phyloP scores from a whole-genome alignment of 176 grass and related monocot species.

The Oryza longistaminata region DNA sequence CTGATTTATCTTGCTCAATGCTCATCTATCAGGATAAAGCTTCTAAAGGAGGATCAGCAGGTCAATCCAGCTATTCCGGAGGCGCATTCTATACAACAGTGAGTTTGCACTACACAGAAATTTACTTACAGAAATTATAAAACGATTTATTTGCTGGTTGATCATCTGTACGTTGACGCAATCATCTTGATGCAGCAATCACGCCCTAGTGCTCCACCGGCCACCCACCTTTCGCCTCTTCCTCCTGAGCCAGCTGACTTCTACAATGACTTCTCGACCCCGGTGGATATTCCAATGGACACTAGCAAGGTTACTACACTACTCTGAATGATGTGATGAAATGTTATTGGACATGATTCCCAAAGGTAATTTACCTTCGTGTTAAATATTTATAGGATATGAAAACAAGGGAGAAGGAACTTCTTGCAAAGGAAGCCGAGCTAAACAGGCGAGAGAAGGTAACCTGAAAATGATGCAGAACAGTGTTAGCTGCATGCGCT shows the following conservation, averaged over 20 bases:
- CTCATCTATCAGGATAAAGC: constrained; percentile 35
- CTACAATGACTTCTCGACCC: constrained; percentile 54
- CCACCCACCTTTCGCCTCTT: constrained; percentile 62
- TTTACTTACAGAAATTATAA: background rate
- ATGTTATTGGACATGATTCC: background rate
- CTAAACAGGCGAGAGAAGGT: constrained; percentile 70
- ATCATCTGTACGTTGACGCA: background rate
- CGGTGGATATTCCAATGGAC: constrained; percentile 66
- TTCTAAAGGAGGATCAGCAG: constrained; percentile 24
- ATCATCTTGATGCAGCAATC: constrained; percentile 33
- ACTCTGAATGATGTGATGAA: background rate
- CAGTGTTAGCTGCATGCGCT: background rate
- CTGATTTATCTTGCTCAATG: background rate
- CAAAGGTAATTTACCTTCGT: background rate
- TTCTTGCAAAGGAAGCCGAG: constrained; percentile 60
- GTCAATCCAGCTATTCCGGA: constrained; percentile 46
- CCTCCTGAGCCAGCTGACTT: constrained; percentile 70
- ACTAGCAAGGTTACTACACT: constrained; percentile 47
- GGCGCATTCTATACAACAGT: constrained; percentile 50
- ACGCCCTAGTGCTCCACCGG: constrained; percentile 44
- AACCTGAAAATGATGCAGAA: constrained; percentile 5
- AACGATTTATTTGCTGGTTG: background rate
- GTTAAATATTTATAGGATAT: constrained; percentile 39
- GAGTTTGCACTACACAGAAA: background rate
- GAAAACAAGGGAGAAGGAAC: constrained; percentile 68